Evolutionary conservation across 2,329 filamentous ascomycete genomes (phyloP), one percentile per base, ranked within the genome.

Genomic region (Claviceps africana): DNA sequence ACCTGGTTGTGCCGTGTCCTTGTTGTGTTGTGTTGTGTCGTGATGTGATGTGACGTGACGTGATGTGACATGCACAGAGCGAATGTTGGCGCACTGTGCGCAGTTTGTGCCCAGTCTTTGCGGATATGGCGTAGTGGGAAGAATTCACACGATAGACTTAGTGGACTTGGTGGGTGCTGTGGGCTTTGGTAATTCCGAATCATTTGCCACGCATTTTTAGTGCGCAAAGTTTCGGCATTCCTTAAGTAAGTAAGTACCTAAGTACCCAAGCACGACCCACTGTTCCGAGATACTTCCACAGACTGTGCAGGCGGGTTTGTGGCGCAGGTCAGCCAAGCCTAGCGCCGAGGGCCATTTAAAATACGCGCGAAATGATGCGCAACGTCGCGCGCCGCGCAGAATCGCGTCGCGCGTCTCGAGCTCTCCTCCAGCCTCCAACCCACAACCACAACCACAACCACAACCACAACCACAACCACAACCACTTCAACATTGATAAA

Each of bases 401-500:
- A 55, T 51, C 56, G 57, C 64, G 64, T 64, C 60, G 58, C 64
- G 64, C 60, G 62, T 66, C 57, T 30, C 28, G 56, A 65, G 54
- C 58, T 63, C 58, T 57, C 60, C 57, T 57, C 59, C 45, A 31
- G 11, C 25, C 15, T 37, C 35, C 15, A 37, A 2, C 35, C 15
- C 37, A 28, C 31, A 39, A 13, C 3, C 28, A 19, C n/a, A 22
- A 48, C n/a, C n/a, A n/a, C n/a, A n/a, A n/a, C n/a, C n/a, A n/a
- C n/a, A n/a, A n/a, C n/a, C n/a, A n/a, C n/a, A n/a, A n/a, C n/a
- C n/a, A n/a, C n/a, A n/a, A n/a, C n/a, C n/a, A n/a, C n/a, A n/a
- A n/a, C 44, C 19, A 37, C 17, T 42, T 42, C 3, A 39, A 19
- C 17, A n/a, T 21, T 15, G 6, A 37, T 17, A 8, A 10, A 21